Evolutionary conservation across 139 green algal genomes (phyloP).

Genomic region (Chlamydomonas eustigma): DNA sequence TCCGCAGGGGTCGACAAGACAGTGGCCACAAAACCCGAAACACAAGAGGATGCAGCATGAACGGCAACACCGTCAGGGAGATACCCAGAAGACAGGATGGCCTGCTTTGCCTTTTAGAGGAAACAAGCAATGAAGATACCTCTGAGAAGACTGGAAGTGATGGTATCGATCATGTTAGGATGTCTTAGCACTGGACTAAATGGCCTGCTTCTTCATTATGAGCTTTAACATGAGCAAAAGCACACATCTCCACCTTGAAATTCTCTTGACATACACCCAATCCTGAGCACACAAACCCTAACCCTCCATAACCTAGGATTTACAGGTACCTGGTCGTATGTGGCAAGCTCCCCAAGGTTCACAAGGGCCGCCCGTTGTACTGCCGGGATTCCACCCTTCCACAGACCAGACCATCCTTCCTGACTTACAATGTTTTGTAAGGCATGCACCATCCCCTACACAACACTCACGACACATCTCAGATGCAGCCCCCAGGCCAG

Average conservation of each 20-base stretch:
- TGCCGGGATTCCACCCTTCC: constrained; percentile 50
- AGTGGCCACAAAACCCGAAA: constrained; percentile 41
- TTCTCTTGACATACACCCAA: neutral
- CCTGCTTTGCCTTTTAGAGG: constrained; percentile 7
- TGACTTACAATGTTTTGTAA: constrained; percentile 16
- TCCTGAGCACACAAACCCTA: no score
- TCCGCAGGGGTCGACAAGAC: constrained; percentile 37
- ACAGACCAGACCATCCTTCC: constrained; percentile 52
- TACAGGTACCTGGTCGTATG: constrained; percentile 48
- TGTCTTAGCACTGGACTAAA: no score
- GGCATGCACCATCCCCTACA: constrained; percentile 33
- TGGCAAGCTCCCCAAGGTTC: constrained; percentile 67
- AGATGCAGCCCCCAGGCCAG: no score
- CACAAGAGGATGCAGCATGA: constrained; percentile 41
- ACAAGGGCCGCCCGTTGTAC: constrained; percentile 65
- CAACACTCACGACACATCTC: no score
- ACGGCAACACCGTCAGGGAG: constrained; percentile 35
- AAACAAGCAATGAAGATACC: neutral
- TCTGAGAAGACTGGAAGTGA: neutral
- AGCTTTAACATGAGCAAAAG: no score
- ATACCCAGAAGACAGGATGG: constrained; percentile 9
- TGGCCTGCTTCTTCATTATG: no score
- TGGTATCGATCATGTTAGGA: neutral
- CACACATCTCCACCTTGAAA: no score
- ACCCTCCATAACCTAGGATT: no score